These are phyloP conservation scores for Aspergillus fischeri DNA, from an alignment of 2,329 filamentous ascomycete species.

Conservation along the genomic window DNA sequence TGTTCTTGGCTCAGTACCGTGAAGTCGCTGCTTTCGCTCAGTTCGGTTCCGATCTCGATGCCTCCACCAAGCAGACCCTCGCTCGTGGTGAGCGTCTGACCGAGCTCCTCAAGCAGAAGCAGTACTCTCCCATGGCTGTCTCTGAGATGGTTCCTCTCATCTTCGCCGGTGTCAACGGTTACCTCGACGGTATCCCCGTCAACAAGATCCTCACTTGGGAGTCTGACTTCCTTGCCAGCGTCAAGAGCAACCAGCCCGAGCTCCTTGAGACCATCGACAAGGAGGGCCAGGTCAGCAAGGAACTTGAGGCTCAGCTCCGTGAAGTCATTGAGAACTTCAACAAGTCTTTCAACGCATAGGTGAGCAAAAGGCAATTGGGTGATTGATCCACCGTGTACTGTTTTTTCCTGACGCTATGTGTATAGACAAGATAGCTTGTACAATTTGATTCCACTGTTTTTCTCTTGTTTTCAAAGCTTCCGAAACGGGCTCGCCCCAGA, in stretches of 20 bases:
- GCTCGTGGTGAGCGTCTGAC: constrained; percentile 97
- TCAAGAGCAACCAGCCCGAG: constrained; percentile 85
- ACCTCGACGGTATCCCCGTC: constrained; percentile 84
- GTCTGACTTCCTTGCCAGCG: constrained; percentile 85
- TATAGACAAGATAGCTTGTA: constrained; percentile 45
- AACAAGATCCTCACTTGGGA: constrained; percentile 91
- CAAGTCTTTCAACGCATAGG: constrained; percentile 72
- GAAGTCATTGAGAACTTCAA: constrained; percentile 76
- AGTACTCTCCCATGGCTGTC: constrained; percentile 97
- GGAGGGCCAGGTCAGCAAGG: constrained; percentile 95
- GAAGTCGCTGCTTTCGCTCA: constrained; percentile 99
- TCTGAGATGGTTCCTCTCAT: constrained; percentile 99
- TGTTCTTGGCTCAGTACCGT: constrained; percentile 99
- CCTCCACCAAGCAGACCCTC: constrained; percentile 97
- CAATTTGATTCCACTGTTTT: constrained; percentile 43
- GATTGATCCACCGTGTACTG: constrained; percentile 31
- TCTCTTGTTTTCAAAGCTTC: constrained; percentile 27
- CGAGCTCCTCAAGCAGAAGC: constrained; percentile 99
- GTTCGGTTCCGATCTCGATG: constrained; percentile 99
- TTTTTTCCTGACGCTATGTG: constrained; percentile 40
- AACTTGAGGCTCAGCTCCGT: constrained; percentile 62
- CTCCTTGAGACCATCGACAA: constrained; percentile 84
- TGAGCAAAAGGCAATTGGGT: constrained; percentile 33
- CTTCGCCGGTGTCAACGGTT: constrained; percentile 98
- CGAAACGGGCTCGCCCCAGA: constrained; percentile 14